Percentiles rank a stretch among this genome's conserved stretches.
Evolutionary conservation across 805 yeast genomes (phyloP).

Genomic region (Kodamaea restingae): DNA sequence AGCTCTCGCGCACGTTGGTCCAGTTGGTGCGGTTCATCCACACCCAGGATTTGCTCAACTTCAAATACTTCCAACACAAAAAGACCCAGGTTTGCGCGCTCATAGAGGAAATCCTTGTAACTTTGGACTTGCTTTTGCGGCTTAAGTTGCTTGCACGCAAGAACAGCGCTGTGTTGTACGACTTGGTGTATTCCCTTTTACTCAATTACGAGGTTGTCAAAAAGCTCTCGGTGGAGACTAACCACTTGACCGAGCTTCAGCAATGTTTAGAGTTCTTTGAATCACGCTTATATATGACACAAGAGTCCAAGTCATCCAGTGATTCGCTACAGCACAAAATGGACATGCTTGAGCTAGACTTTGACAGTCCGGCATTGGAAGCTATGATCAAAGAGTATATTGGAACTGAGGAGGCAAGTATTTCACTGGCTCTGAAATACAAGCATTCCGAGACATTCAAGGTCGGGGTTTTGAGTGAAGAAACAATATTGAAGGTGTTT

Average conservation of each 20-base stretch:
- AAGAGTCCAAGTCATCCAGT: conserved; percentile 8
- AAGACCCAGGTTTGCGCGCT: conserved; percentile 14
- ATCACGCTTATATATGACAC: conserved; percentile 16
- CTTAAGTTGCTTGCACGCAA: conserved; percentile 15
- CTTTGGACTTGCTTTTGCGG: conserved; percentile 17
- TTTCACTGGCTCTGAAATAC: conserved; percentile 4
- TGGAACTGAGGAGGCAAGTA: conserved; percentile 4
- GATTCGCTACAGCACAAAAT: conserved; percentile 14
- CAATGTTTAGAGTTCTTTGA: conserved; percentile 17
- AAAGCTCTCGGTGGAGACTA: conserved; percentile 14
- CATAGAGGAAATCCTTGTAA: conserved; percentile 22
- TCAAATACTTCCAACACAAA: conserved; percentile 14
- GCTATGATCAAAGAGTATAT: conserved; percentile 12
- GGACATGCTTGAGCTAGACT: conserved; percentile 21
- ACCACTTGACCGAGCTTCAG: conserved; percentile 12
- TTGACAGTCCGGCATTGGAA: conserved; percentile 25
- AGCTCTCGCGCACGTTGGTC: conserved; percentile 28
- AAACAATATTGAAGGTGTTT: conserved; percentile 3
- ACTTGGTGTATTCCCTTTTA: conserved; percentile 27
- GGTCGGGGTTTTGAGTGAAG: conserved; percentile 1
- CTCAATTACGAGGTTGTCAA: conserved; percentile 21
- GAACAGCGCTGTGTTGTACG: conserved; percentile 22
- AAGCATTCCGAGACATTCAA: conserved; percentile 22
- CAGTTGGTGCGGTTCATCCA: conserved; percentile 28
- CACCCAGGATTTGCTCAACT: conserved; percentile 16